A percentile compares a stretch with the other conserved stretches of the same genome.
phyloP scores from a whole-genome alignment of 2,329 filamentous ascomycete species.

The Drechslerella coelobrocha region DNA sequence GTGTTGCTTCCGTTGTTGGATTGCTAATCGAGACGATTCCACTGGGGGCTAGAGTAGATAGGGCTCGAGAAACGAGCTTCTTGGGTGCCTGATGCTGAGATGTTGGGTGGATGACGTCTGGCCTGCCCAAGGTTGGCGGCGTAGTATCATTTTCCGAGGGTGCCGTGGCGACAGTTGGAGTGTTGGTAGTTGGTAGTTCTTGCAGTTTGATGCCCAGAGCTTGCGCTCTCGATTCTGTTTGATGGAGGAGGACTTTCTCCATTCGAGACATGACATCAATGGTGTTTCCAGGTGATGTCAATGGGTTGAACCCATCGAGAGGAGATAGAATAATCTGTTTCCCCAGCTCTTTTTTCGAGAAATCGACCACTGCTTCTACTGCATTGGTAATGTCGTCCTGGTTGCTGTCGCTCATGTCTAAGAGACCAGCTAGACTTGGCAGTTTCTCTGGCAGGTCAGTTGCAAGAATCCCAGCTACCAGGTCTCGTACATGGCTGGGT shows the following conservation, averaged over 20 bases:
- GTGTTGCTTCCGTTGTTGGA: background rate
- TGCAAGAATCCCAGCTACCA: constrained; percentile 6
- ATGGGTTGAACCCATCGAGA: background rate
- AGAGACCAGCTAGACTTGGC: constrained; percentile 3
- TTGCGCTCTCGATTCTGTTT: background rate
- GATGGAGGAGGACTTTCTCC: background rate
- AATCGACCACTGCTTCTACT: background rate
- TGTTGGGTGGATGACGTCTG: no score
- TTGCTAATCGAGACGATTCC: background rate
- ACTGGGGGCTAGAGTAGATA: no score
- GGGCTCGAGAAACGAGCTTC: no score
- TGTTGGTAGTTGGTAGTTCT: background rate
- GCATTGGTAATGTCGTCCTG: background rate
- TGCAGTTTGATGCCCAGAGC: background rate
- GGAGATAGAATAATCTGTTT: background rate
- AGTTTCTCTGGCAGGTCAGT: constrained; percentile 8
- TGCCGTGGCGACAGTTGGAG: background rate
- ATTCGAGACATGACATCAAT: background rate
- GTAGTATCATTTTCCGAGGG: no score
- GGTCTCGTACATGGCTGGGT: constrained; percentile 25
- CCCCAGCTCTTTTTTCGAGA: background rate
- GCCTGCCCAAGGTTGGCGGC: no score
- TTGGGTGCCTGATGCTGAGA: no score
- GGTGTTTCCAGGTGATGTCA: background rate
- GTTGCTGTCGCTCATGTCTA: background rate